phyloP scores from a whole-genome alignment of 305 asterid genomes.

The Solanum chacoense region DNA sequence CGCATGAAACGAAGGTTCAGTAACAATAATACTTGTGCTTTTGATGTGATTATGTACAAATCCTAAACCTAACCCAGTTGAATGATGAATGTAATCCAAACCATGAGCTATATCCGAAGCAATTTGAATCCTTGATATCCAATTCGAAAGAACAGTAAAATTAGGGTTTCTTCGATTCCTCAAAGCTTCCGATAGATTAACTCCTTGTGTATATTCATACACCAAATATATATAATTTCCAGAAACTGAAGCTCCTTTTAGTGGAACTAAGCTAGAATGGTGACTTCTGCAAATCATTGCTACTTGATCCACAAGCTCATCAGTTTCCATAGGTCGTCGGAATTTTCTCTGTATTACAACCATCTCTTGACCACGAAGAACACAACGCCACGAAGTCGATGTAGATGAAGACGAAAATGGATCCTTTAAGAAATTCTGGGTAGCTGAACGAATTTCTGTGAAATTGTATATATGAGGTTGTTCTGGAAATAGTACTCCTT shows the following conservation, averaged over 20 bases:
- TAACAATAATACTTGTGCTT: constrained; percentile 51
- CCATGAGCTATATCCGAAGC: constrained; percentile 81
- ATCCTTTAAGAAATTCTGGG: constrained; percentile 29
- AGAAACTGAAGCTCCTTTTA: constrained; percentile 67
- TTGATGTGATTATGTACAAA: constrained; percentile 85
- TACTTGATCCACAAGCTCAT: constrained; percentile 48
- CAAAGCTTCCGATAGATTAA: constrained; percentile 48
- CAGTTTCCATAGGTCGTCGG: constrained; percentile 47
- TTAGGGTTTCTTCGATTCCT: constrained; percentile 47
- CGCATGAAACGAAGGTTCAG: constrained; percentile 37
- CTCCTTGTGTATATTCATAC: constrained; percentile 58
- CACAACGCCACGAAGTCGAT: constrained; percentile 54
- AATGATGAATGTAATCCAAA: constrained; percentile 72
- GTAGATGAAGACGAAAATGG: constrained; percentile 38
- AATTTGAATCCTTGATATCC: constrained; percentile 55
- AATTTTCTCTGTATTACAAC: constrained; percentile 56
- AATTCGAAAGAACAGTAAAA: constrained; percentile 54
- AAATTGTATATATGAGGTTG: constrained; percentile 39
- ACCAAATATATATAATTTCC: constrained; percentile 56
- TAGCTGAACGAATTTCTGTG: constrained; percentile 39
- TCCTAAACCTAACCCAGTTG: constrained; percentile 54
- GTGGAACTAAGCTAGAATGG: constrained; percentile 66
- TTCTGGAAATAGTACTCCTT: constrained; percentile 27
- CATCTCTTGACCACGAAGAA: constrained; percentile 24
- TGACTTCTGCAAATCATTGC: constrained; percentile 56